Percentiles rank a stretch among this genome's conserved stretches.
Evolutionary conservation across 768 basidiomycete genomes (phyloP).

Genomic region (Tricholoma sp.): DNA sequence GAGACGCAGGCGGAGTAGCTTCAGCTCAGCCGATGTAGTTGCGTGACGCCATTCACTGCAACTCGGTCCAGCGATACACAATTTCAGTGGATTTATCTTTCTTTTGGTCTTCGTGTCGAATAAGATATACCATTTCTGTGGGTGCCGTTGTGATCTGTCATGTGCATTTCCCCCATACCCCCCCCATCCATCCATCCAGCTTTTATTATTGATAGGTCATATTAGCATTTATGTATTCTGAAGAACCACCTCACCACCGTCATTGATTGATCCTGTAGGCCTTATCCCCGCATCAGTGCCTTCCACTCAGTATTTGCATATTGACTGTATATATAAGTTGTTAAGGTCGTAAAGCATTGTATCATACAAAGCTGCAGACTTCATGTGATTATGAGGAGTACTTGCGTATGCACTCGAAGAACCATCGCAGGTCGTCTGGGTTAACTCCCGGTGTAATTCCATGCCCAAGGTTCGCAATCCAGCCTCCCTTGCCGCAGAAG

Average conservation of each 20-base stretch:
- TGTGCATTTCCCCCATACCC: conserved; percentile 21
- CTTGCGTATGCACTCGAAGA: conserved; percentile 85
- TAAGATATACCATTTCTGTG: conserved; percentile 5
- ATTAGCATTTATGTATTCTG: conserved; percentile 9
- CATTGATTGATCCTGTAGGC: conserved; percentile 12
- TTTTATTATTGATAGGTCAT: conserved; percentile 17
- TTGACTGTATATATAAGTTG: conserved; percentile 4
- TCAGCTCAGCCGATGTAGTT: conserved; percentile 81
- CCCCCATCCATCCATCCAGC: conserved; percentile 30
- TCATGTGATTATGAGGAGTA: conserved; percentile 44
- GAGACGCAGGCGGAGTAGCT: conserved; percentile 77
- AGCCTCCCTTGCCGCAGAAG: conserved; percentile 73
- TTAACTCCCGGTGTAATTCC: conserved; percentile 96
- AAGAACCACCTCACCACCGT: conserved; percentile 3
- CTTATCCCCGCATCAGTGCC: not conserved
- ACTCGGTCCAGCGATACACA: not conserved
- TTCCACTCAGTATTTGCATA: not conserved
- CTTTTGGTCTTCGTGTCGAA: conserved; percentile 9
- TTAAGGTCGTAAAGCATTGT: not conserved
- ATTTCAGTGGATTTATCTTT: not conserved
- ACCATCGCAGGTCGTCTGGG: conserved; percentile 88
- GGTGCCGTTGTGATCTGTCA: conserved; percentile 12
- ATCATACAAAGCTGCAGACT: not conserved
- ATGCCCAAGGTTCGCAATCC: conserved; percentile 97
- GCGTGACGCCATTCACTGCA: conserved; percentile 37